Evolutionary conservation across 495 filamentous ascomycete genomes (phyloP), one percentile per base, ranked within the genome.

Genomic region (Xylaria palmicola): DNA sequence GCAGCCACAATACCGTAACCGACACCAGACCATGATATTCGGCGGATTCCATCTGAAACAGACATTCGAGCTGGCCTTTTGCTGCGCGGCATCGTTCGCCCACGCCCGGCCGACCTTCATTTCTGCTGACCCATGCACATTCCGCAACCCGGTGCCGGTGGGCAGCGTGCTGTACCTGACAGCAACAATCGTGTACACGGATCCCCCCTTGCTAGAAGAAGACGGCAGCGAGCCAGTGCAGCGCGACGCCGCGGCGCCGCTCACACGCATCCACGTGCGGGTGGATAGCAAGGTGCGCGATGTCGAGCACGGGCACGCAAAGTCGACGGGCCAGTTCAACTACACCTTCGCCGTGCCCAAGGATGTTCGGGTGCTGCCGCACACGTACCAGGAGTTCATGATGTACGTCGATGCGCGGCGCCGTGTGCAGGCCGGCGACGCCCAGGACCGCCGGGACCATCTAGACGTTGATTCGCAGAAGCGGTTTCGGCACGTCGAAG

Each of bases 1-100:
- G 91, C 90, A 93, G 65, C 91, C 91, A 4, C 90, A 93, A 72
- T 86, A 91, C 68, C 86, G 90, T 34, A 93, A 93, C 72, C 79
- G 90, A 3, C 90, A 93, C 75, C 88, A 90, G 65, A 92, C 92
- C 77, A 92, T 92, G 90, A 92, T 95, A 51, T 95, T 93, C 67
- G 91, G 91, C 22, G 91, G 91, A 19, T 93, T 90, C 72, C 83
- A 93, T 0, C 79, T 95, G 0, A 91, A 91, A 69, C 84, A 88
- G 62, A 88, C 88, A 4, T 93, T 93, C 67, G 91, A 95, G 73
- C 81, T 95, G 1, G 90, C 91, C n/a, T 95, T 95, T 75, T 91
- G 88, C 72, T 91, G 89, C 69, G 89, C 87, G n/a, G 89, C 91
- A 0, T 85, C 87, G 4, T 90, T 90, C 63, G 83, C 90, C 0